These are phyloP conservation scores for Sungouiozyma ichnusensis DNA, from an alignment of 805 yeast genomes.

Conservation along the genomic window DNA sequence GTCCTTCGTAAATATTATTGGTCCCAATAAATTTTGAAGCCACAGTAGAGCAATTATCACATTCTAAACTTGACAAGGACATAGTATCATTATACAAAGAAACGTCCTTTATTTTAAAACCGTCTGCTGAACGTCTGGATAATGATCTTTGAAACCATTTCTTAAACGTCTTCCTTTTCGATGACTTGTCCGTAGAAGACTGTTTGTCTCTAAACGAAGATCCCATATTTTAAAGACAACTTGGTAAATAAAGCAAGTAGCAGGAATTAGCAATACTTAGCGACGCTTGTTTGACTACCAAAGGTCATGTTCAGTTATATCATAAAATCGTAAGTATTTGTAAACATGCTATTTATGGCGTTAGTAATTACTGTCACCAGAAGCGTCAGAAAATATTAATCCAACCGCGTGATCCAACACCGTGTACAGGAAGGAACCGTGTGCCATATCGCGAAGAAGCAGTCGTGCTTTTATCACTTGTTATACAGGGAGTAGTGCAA, in stretches of 20 bases:
- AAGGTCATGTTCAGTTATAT: no score
- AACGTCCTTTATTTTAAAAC: not conserved
- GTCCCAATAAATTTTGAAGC: not conserved
- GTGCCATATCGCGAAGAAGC: no score
- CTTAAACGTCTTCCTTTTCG: constrained; percentile 1
- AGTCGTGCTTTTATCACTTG: no score
- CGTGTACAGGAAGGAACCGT: no score
- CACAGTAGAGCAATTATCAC: not conserved
- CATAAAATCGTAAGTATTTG: not conserved
- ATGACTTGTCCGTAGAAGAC: not conserved
- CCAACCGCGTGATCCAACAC: no score
- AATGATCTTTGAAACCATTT: not conserved
- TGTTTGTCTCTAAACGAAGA: not conserved
- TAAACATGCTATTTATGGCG: no score
- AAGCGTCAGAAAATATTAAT: not conserved
- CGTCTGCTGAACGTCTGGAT: not conserved
- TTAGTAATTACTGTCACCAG: not conserved
- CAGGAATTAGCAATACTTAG: no score
- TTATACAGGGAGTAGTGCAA: no score
- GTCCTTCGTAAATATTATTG: not conserved
- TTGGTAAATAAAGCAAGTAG: not conserved
- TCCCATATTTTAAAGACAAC: no score
- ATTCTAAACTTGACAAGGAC: not conserved
- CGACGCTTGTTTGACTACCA: no score
- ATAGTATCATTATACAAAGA: not conserved